Percentiles rank a stretch among this genome's conserved stretches.
phyloP scores from a whole-genome alignment of 495 filamentous ascomycete genomes.

The Daldinia vernicosa region DNA sequence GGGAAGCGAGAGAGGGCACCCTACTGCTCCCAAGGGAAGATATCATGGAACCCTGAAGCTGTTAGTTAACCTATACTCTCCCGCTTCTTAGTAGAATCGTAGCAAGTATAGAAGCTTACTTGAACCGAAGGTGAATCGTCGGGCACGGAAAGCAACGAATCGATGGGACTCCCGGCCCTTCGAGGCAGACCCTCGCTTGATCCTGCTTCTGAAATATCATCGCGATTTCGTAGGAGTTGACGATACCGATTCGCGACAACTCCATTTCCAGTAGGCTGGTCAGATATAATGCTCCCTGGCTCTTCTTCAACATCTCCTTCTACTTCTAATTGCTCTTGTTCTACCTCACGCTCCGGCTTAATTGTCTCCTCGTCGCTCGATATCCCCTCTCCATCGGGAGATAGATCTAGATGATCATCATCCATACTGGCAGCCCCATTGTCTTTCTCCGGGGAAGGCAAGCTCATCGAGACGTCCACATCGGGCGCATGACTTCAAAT shows the following conservation, averaged over 20 bases:
- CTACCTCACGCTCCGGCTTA: conserved; percentile 51
- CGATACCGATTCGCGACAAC: conserved; percentile 58
- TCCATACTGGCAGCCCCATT: conserved; percentile 57
- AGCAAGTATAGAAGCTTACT: conserved; percentile 58
- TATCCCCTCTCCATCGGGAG: conserved; percentile 44
- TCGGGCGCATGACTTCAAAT: conserved; percentile 50
- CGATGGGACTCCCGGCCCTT: conserved; percentile 56
- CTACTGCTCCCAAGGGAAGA: conserved; percentile 79
- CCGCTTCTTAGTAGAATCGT: neutral
- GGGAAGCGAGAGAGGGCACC: conserved; percentile 55
- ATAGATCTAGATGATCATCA: conserved; percentile 50
- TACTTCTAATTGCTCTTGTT: conserved; percentile 48
- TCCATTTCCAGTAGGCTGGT: conserved; percentile 42
- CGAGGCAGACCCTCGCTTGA: conserved; percentile 52
- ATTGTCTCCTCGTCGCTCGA: conserved; percentile 60
- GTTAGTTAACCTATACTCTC: conserved; percentile 42
- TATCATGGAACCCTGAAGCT: conserved; percentile 74
- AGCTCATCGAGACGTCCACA: conserved; percentile 57
- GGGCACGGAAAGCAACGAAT: conserved; percentile 71
- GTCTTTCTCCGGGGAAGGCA: conserved; percentile 56
- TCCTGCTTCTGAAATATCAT: conserved; percentile 59
- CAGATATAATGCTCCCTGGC: conserved; percentile 28
- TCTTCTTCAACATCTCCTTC: conserved; percentile 55
- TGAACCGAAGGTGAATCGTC: conserved; percentile 92
- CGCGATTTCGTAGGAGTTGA: conserved; percentile 51